These are phyloP conservation scores for Neonectria magnoliae DNA, from an alignment of 2,329 filamentous ascomycete species.

Conservation along the genomic window DNA sequence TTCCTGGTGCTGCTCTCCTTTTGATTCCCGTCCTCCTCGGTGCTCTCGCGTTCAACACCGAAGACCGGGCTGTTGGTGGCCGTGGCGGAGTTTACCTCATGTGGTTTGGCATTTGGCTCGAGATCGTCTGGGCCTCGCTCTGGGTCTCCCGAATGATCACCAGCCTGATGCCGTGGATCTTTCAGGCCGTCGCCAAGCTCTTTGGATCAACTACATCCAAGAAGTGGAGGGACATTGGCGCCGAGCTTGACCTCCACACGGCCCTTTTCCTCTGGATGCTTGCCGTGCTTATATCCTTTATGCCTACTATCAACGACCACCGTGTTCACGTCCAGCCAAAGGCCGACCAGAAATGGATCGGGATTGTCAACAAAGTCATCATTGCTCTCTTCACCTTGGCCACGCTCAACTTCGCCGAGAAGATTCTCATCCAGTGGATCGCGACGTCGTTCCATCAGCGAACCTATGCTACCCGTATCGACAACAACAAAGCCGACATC, in stretches of 20 bases:
- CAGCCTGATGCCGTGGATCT: constrained; percentile 58
- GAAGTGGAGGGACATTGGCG: constrained; percentile 92
- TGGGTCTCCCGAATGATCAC: constrained; percentile 76
- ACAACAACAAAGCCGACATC: constrained; percentile 92
- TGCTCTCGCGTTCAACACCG: constrained; percentile 49
- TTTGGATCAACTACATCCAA: constrained; percentile 86
- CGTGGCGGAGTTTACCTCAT: constrained; percentile 80
- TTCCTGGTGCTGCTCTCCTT: constrained; percentile 57
- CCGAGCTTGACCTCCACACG: constrained; percentile 83
- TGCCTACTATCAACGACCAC: constrained; percentile 78
- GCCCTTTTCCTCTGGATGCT: constrained; percentile 94
- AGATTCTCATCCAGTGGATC: constrained; percentile 94
- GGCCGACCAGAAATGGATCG: constrained; percentile 75
- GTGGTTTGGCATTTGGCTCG: constrained; percentile 96
- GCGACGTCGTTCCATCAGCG: constrained; percentile 91
- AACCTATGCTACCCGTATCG: constrained; percentile 90
- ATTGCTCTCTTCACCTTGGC: constrained; percentile 84
- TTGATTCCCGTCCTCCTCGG: constrained; percentile 59
- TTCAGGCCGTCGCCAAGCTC: constrained; percentile 70
- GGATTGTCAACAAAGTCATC: constrained; percentile 84
- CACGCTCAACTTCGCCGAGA: constrained; percentile 85
- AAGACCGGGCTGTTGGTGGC: constrained; percentile 62
- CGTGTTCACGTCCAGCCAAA: constrained; percentile 53
- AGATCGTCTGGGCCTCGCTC: constrained; percentile 90
- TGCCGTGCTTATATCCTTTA: constrained; percentile 84